Percentiles rank a stretch among this genome's conserved stretches.
Evolutionary conservation across 352 stramenopile genomes (phyloP).

Genomic region (Phytophthora megakarya): DNA sequence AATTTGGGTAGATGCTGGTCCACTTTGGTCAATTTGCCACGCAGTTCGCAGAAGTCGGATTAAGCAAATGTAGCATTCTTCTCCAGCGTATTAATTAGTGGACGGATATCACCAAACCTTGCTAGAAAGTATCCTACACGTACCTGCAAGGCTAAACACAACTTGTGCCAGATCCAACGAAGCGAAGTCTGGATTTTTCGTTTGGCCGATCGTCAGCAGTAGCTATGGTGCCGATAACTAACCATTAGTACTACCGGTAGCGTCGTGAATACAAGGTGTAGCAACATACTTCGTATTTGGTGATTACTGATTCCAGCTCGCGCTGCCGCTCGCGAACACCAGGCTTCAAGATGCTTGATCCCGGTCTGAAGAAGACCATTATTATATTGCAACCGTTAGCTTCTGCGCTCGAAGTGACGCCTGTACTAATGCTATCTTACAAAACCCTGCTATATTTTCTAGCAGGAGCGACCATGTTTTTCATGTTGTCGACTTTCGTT

Average conservation of each 20-base stretch:
- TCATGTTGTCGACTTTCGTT: neutral
- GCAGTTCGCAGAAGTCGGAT: constrained; percentile 37
- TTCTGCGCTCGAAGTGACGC: neutral
- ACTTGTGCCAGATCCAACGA: constrained; percentile 45
- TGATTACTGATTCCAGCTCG: constrained; percentile 39
- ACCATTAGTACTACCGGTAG: neutral
- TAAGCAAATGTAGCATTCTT: constrained; percentile 34
- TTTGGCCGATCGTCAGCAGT: constrained; percentile 38
- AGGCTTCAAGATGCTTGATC: constrained; percentile 31
- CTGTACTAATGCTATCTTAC: neutral
- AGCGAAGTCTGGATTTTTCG: constrained; percentile 53
- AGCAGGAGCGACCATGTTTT: too few relatives aligned
- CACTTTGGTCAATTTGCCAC: constrained; percentile 29
- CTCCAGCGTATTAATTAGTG: neutral
- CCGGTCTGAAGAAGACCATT: constrained; percentile 6
- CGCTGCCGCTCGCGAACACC: constrained; percentile 32
- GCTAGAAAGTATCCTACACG: neutral
- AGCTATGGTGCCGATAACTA: constrained; percentile 20
- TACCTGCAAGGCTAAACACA: constrained; percentile 48
- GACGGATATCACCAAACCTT: neutral
- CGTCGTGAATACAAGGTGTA: neutral
- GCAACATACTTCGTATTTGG: constrained; percentile 48
- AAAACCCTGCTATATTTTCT: too few relatives aligned
- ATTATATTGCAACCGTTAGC: constrained; percentile 1
- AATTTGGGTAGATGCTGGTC: neutral